A percentile compares a stretch with the other conserved stretches of the same genome.
phyloP scores from a whole-genome alignment of 2,329 filamentous ascomycete species.

The Alternaria gaisen region DNA sequence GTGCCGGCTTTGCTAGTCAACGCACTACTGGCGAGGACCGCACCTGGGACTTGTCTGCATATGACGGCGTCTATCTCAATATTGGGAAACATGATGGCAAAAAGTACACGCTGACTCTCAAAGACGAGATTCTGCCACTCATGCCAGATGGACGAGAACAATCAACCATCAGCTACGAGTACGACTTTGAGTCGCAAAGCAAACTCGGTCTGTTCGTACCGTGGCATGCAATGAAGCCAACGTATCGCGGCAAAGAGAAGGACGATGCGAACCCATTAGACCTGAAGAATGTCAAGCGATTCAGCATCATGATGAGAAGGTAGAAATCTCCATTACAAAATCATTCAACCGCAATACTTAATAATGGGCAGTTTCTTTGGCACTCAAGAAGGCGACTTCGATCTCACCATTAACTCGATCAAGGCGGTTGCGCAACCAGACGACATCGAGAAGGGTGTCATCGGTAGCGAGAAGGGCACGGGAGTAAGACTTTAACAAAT shows the following conservation, averaged over 20 bases:
- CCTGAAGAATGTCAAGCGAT: constrained; percentile 66
- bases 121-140: constrained; percentile 69
- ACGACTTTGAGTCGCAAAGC: constrained; percentile 32
- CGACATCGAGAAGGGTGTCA: constrained; percentile 40
- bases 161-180: constrained; percentile 77
- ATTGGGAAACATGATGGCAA: constrained; percentile 68
- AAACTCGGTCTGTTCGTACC: constrained; percentile 61
- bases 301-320: constrained; percentile 86
- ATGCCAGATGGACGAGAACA: constrained; percentile 73
- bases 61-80: constrained; percentile 68
- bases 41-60: constrained; percentile 70
- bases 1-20: constrained; percentile 84
- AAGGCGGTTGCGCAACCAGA: constrained; percentile 52
- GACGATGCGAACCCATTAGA: constrained; percentile 69
- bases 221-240: constrained; percentile 73
- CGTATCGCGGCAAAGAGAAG: constrained; percentile 74
- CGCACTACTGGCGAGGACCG: constrained; percentile 67
- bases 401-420: constrained; percentile 64
- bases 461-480: neutral
- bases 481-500: constrained; percentile 18
- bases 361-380: constrained; percentile 72
- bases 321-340: constrained; percentile 44
- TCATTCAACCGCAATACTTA: constrained; percentile 14
- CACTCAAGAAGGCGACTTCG: constrained; percentile 74
- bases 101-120: constrained; percentile 77